phyloP scores from a whole-genome alignment of 2,329 filamentous ascomycete species.

The Cryphonectria carpinicola region DNA sequence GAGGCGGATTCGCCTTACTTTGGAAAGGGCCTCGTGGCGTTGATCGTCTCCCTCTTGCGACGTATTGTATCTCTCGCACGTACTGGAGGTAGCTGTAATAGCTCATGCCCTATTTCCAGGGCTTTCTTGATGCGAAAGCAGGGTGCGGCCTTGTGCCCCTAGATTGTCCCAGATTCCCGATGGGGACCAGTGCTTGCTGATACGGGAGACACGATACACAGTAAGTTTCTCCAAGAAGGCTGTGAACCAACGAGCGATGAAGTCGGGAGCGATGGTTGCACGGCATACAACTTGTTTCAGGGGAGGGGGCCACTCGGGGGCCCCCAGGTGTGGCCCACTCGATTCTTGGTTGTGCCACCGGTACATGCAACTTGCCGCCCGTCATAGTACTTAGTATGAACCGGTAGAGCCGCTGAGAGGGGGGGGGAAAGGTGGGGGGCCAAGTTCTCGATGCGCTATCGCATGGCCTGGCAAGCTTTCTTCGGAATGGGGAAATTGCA shows the following conservation, averaged over 20 bases:
- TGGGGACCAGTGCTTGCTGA: not conserved
- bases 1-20: conserved; percentile 26
- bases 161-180: not conserved
- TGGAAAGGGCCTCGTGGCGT: conserved; percentile 24
- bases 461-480: not conserved
- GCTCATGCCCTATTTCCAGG: not conserved
- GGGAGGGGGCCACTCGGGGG: not conserved
- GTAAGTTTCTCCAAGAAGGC: not conserved
- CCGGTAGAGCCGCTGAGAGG: not conserved
- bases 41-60: conserved; percentile 19
- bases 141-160: not conserved
- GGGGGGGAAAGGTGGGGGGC: too few relatives aligned
- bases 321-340: not conserved
- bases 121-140: not conserved
- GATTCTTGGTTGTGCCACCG: not conserved
- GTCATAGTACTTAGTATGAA: not conserved
- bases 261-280: conserved; percentile 8
- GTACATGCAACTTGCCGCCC: not conserved
- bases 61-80: not conserved
- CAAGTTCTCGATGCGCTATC: not conserved
- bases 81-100: not conserved
- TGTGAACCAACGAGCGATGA: conserved; percentile 1
- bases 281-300: conserved; percentile 6
- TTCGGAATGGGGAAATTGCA: conserved; percentile 5
- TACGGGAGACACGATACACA: too few relatives aligned